Evolutionary conservation across 2,329 filamentous ascomycete species (phyloP).

Genomic region (Pseudopyrenochaeta lycopersici): DNA sequence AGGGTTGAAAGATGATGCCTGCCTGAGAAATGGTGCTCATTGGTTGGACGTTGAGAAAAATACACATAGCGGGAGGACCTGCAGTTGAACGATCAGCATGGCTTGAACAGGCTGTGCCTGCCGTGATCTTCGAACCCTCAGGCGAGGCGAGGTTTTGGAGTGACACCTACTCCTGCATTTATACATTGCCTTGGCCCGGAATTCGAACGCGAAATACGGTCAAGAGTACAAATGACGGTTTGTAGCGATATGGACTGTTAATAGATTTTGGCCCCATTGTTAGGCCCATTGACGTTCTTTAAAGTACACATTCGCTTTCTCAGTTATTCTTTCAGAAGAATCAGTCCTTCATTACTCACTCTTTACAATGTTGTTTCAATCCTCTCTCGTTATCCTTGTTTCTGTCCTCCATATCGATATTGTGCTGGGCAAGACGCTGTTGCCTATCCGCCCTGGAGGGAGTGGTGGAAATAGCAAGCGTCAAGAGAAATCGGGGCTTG

Average conservation of each 20-base stretch:
- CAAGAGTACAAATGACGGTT: background rate
- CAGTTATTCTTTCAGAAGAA: background rate
- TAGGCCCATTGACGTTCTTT: background rate
- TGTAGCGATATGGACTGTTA: no score
- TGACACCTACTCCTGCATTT: background rate
- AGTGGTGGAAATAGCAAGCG: constrained; percentile 9
- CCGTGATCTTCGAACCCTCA: no score
- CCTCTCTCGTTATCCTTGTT: background rate
- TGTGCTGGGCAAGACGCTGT: constrained; percentile 2
- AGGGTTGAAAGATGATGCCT: no score
- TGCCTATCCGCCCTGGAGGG: constrained; percentile 21
- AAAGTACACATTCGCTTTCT: background rate
- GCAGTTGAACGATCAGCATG: no score
- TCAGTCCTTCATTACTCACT: no score
- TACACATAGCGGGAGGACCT: no score
- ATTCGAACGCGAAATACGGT: background rate
- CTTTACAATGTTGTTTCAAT: background rate
- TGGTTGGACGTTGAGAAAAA: no score
- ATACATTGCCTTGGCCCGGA: background rate
- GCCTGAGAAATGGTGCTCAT: no score
- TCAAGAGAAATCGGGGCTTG: constrained; percentile 10
- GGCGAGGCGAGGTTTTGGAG: no score
- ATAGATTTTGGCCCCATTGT: no score
- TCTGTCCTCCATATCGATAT: background rate
- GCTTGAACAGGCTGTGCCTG: no score